Conservation (phyloP, 148 eudicot species). For the Vaccinium vitisidaea region DNA sequence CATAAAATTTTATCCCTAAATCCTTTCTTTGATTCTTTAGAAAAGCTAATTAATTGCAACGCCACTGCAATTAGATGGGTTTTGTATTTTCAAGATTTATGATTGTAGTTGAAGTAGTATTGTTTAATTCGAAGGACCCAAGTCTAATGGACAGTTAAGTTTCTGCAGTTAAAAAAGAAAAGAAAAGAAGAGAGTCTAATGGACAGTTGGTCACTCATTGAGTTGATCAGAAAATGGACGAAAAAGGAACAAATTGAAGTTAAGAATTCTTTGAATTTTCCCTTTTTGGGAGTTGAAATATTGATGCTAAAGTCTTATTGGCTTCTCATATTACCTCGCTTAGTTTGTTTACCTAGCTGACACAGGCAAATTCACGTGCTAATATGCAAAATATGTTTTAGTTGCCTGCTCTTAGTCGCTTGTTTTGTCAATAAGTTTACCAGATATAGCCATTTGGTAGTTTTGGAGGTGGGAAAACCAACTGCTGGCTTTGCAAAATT, state of each 20-base stretch:
- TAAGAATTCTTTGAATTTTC: neutral
- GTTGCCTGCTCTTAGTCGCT: neutral
- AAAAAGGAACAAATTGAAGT: neutral
- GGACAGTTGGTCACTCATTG: no score
- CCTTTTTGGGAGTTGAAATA: neutral
- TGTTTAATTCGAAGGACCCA: neutral
- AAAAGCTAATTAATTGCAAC: neutral
- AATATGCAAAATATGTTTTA: neutral
- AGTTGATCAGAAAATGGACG: neutral
- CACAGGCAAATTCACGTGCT: neutral
- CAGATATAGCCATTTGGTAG: neutral
- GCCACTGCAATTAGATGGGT: neutral
- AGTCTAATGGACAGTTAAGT: neutral
- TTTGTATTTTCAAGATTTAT: neutral
- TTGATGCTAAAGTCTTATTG: neutral
- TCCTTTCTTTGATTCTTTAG: constrained; percentile 8
- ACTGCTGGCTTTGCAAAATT: neutral
- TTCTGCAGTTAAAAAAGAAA: no score
- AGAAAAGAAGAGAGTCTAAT: no score
- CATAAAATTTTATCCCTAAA: constrained; percentile 7
- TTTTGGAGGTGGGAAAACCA: neutral
- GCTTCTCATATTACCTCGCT: neutral
- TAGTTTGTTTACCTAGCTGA: neutral
- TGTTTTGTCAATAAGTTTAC: neutral
- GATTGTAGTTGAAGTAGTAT: neutral